Conservation (phyloP, 495 filamentous ascomycete genomes). For the Tricharina praecox region DNA sequence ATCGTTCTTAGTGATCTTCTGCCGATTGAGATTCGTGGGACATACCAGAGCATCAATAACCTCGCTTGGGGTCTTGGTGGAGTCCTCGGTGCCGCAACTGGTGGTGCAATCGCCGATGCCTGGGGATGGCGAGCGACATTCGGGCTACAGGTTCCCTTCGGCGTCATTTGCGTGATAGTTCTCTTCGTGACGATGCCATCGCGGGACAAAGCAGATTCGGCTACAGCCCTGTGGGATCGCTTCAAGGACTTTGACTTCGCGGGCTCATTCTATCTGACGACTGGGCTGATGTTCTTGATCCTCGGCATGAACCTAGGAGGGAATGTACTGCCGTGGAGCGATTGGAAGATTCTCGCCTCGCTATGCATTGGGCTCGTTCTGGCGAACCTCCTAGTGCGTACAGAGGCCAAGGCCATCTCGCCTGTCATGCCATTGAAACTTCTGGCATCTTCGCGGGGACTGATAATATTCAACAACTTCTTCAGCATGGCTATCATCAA, state of each 20-base stretch:
- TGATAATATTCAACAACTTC: slow-evolving; percentile 54
- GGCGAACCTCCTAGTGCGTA: slow-evolving; percentile 42
- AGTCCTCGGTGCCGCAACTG: slow-evolving; percentile 46
- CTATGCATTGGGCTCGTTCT: slow-evolving; percentile 40
- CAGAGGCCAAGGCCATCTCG: slow-evolving; percentile 41
- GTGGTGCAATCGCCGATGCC: slow-evolving; percentile 54
- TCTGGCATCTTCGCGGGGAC: slow-evolving; percentile 42
- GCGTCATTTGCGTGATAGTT: slow-evolving; percentile 43
- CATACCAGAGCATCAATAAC: slow-evolving; percentile 64
- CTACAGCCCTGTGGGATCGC: slow-evolving; percentile 37
- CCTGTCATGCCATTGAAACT: slow-evolving; percentile 59
- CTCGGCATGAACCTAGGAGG: slow-evolving; percentile 61
- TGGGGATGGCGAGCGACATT: slow-evolving; percentile 45
- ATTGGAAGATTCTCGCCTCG: slow-evolving; percentile 50
- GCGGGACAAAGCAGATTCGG: slow-evolving; percentile 38
- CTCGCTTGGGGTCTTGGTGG: slow-evolving; percentile 39
- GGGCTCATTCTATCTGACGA: slow-evolving; percentile 43
- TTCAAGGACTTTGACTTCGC: slow-evolving; percentile 50
- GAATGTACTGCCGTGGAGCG: slow-evolving; percentile 56
- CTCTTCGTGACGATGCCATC: slow-evolving; percentile 41
- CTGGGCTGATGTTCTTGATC: slow-evolving; percentile 33
- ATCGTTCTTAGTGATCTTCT: slow-evolving; percentile 63
- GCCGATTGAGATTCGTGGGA: slow-evolving; percentile 54
- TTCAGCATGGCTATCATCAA: slow-evolving; percentile 47
- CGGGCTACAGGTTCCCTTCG: slow-evolving; percentile 47